Conservation (phyloP, 2,329 filamentous ascomycete species). For the Didymella keratinophila region DNA sequence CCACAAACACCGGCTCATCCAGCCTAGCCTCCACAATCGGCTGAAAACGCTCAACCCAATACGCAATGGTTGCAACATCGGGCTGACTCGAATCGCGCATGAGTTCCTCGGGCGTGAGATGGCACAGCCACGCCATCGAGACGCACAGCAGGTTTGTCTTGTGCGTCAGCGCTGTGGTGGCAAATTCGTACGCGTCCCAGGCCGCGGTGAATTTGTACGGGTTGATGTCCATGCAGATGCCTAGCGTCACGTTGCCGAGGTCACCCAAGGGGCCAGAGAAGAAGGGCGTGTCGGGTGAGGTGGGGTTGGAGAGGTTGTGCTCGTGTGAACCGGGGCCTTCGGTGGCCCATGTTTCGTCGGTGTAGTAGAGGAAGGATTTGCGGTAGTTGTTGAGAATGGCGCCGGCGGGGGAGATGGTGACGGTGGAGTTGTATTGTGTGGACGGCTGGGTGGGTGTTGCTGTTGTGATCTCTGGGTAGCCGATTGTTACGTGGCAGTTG, state of each 20-base stretch:
- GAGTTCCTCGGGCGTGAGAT: slow-evolving; percentile 58
- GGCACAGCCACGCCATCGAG: slow-evolving; percentile 80
- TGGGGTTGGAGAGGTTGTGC: slow-evolving; percentile 29
- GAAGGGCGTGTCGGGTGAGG: slow-evolving; percentile 44
- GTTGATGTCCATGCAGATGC: slow-evolving; percentile 68
- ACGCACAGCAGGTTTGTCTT: slow-evolving; percentile 71
- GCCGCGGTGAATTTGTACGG: slow-evolving; percentile 68
- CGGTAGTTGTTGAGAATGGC: slow-evolving; percentile 66
- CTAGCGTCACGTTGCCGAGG: slow-evolving; percentile 51
- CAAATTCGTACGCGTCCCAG: slow-evolving; percentile 66
- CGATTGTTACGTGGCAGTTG: slow-evolving; percentile 72
- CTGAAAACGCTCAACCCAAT: slow-evolving; percentile 77
- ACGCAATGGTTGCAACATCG: slow-evolving; percentile 75
- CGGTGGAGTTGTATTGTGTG: slow-evolving; percentile 65
- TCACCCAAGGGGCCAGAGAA: slow-evolving; percentile 47
- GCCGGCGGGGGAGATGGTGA: slow-evolving; percentile 64
- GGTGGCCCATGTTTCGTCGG: slow-evolving; percentile 69
- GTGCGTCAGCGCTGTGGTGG: slow-evolving; percentile 64
- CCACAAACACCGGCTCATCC: slow-evolving; percentile 66
- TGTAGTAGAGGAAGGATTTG: slow-evolving; percentile 72
- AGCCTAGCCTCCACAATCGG: slow-evolving; percentile 57
- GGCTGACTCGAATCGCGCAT: slow-evolving; percentile 61
- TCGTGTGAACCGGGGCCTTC: slow-evolving; percentile 55
- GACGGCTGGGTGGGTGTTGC: slow-evolving; percentile 29
- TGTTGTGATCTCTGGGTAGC: slow-evolving; percentile 71